Evolutionary conservation across 2,329 filamentous ascomycete species (phyloP).

Genomic region (Fusarium redolens): DNA sequence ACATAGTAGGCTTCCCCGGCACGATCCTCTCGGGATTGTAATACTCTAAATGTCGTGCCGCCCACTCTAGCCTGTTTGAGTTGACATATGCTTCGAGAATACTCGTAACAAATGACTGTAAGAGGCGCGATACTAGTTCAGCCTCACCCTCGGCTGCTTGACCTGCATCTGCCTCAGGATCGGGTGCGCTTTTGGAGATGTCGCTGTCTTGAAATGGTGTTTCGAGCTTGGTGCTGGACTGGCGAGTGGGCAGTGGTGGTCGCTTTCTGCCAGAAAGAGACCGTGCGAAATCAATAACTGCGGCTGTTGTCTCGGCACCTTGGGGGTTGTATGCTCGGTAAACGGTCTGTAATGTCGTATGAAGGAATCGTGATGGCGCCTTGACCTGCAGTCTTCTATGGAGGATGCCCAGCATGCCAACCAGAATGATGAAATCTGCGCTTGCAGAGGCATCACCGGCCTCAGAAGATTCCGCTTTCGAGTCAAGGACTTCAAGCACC

Average conservation of each 20-base stretch:
- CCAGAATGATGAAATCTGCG: constrained; percentile 73
- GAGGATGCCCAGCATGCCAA: constrained; percentile 78
- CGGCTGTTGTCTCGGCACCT: constrained; percentile 74
- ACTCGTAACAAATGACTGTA: constrained; percentile 83
- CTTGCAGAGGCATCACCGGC: constrained; percentile 50
- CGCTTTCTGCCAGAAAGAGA: constrained; percentile 74
- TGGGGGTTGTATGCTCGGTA: constrained; percentile 72
- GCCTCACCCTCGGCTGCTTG: constrained; percentile 64
- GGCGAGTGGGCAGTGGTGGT: constrained; percentile 69
- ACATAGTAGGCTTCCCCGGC: constrained; percentile 69
- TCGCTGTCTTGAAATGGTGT: constrained; percentile 67
- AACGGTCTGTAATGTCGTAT: constrained; percentile 79
- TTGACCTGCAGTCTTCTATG: constrained; percentile 81
- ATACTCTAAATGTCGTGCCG: constrained; percentile 74
- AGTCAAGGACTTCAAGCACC: constrained; percentile 77
- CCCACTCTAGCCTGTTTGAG: constrained; percentile 69
- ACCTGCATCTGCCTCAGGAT: constrained; percentile 65
- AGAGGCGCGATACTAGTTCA: constrained; percentile 70
- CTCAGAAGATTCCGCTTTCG: constrained; percentile 55
- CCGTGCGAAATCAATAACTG: constrained; percentile 77
- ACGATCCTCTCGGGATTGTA: constrained; percentile 73
- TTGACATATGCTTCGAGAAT: constrained; percentile 80
- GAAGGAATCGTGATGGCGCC: constrained; percentile 81
- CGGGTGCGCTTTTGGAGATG: constrained; percentile 67
- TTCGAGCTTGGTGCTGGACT: constrained; percentile 67